Percentiles rank a stretch among this genome's conserved stretches.
These are phyloP conservation scores for Sphagnurus paluster DNA, from an alignment of 1,284 basidiomycete species.

Conservation along the genomic window DNA sequence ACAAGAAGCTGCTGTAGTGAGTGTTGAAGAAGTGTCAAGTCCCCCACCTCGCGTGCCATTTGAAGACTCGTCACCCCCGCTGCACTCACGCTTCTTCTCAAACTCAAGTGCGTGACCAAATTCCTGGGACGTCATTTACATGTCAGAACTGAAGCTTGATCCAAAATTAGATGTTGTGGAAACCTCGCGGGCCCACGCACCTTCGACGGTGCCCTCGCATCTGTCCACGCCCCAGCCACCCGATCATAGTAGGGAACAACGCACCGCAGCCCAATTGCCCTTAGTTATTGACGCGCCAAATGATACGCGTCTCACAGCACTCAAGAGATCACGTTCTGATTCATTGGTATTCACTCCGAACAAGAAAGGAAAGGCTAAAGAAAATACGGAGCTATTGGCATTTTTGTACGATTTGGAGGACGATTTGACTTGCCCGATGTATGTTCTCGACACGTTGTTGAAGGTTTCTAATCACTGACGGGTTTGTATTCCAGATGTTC, in stretches of 20 bases:
- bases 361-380: conserved; percentile 32
- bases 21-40: no score
- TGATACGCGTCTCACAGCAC: background rate
- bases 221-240: background rate
- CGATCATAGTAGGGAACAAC: background rate
- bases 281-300: no score
- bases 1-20: conserved; percentile 1
- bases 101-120: conserved; percentile 13
- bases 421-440: conserved; percentile 60
- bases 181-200: conserved; percentile 4
- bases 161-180: conserved; percentile 6
- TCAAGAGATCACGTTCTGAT: conserved; percentile 15
- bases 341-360: conserved; percentile 15
- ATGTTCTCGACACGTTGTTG: conserved; percentile 23
- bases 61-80: no score
- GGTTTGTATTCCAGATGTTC: conserved; percentile 41
- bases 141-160: background rate
- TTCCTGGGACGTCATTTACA: conserved; percentile 1
- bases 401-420: conserved; percentile 44
- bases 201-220: conserved; percentile 3
- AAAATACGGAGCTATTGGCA: conserved; percentile 20
- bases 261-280: no score
- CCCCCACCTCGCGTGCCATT: no score
- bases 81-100: conserved; percentile 1
- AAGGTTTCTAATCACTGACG: conserved; percentile 9